Evolutionary conservation across 768 basidiomycete genomes (phyloP).

Genomic region (Podaxis mareebaensis): DNA sequence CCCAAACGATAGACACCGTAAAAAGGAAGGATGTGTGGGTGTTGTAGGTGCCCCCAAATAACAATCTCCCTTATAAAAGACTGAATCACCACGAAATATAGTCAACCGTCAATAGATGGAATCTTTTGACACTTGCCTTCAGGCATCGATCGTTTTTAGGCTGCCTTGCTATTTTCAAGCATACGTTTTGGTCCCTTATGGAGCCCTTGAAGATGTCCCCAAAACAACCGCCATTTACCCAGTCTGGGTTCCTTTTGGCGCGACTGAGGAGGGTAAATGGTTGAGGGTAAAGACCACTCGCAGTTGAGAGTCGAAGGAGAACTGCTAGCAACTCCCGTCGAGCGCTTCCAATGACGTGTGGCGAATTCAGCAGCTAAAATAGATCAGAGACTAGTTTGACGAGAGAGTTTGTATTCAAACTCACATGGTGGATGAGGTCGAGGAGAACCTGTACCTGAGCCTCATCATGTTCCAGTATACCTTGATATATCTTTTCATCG

Average conservation of each 20-base stretch:
- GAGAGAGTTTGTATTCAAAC: too few species aligned
- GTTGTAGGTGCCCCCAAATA: constrained; percentile 11
- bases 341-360: too few species aligned
- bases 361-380: too few species aligned
- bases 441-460: too few species aligned
- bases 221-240: background rate
- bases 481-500: too few species aligned
- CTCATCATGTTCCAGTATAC: too few species aligned
- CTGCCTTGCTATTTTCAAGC: background rate
- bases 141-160: constrained; percentile 6
- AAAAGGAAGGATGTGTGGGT: constrained; percentile 15
- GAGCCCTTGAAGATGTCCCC: constrained; percentile 7
- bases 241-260: background rate
- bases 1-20: constrained; percentile 14
- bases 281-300: constrained; percentile 1
- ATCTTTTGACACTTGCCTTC: background rate
- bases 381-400: too few species aligned
- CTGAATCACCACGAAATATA: background rate
- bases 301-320: constrained; percentile 11
- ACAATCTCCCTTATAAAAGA: constrained; percentile 12
- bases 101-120: too few species aligned
- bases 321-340: background rate
- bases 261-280: background rate
- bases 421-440: too few species aligned
- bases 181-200: background rate